These are phyloP conservation scores for Wallacemonas sp. DNA, from an alignment of 208 protist species.

Conservation along the genomic window DNA sequence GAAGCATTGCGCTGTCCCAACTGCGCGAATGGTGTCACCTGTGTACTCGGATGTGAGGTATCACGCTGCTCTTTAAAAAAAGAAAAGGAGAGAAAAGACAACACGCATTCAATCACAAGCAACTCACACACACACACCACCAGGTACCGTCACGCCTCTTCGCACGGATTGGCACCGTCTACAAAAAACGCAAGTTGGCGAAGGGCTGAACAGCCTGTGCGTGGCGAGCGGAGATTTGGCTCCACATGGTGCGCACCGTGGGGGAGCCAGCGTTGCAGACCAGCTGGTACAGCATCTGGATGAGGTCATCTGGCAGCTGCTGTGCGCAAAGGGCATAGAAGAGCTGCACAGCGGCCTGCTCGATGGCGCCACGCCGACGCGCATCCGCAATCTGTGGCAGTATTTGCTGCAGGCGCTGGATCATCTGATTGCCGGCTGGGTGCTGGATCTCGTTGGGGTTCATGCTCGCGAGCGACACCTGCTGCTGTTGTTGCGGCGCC, in stretches of 20 bases:
- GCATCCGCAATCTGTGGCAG: constrained; percentile 36
- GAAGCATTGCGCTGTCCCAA: no score
- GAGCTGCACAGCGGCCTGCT: constrained; percentile 54
- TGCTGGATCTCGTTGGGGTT: not conserved
- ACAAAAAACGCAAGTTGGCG: constrained; percentile 60
- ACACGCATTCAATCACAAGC: not conserved
- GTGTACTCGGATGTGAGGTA: no score
- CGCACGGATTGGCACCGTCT: not conserved
- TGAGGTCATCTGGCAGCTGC: constrained; percentile 38
- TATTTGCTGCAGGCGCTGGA: constrained; percentile 33
- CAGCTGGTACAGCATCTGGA: constrained; percentile 45
- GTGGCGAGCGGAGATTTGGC: constrained; percentile 34
- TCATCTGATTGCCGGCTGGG: constrained; percentile 16
- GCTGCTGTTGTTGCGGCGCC: not conserved
- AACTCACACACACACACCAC: no score
- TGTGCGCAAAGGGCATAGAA: constrained; percentile 43
- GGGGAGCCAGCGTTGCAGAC: constrained; percentile 40
- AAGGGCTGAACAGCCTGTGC: constrained; percentile 45
- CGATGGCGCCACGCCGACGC: constrained; percentile 37
- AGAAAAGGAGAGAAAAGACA: no score
- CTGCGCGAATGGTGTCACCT: no score
- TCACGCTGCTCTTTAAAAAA: no score
- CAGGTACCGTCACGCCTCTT: no score
- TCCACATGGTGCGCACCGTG: constrained; percentile 36
- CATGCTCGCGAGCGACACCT: constrained; percentile 8